Evolutionary conservation across 768 basidiomycete species (phyloP), one percentile per base, ranked within the genome.

Genomic region (Termitomyces sp.): DNA sequence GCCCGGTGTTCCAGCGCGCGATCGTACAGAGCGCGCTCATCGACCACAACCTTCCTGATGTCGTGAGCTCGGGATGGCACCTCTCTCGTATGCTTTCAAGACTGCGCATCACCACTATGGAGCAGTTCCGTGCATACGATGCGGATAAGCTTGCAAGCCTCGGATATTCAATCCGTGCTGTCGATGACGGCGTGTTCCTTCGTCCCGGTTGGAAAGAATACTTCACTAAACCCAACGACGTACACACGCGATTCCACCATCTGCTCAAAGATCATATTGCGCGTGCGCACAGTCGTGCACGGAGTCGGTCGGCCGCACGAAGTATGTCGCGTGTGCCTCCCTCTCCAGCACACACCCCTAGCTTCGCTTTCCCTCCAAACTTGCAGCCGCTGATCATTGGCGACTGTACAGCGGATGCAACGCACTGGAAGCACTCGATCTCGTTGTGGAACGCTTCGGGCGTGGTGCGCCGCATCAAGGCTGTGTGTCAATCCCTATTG

Each of bases 331-430:
- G 52, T 4, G 35, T 41, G 56, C 44, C 65, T 68, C 16, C 65
- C 32, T 65, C 69, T n/a, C 62, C 63, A 25, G 59, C 65, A 27
- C 56, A 60, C 38, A 57, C 60, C 45, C 60, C 64, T 43, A 60
- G 65, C 34, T 56, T 68, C 29, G 59, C 64, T 4, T 62, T 66
- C 7, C 69, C 68, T 10, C 59, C 68, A n/a, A 65, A 68, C 37
- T 71, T 78, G 23, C 89, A 92, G 59, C 86, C 88, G 1, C 73
- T 92, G 54, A 83, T 92, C 58, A 87, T 92, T 48, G 90, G 90
- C 7, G 90, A 92, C 68, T 83, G 82, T 47, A 77, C 79, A 23
- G 80, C 75, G 57, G 86, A 90, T 61, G 82, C 86, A 11, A 75
- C 83, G 48, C 75, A 83, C 10, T 89, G 87, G 87, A 78, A 83